phyloP scores from a whole-genome alignment of 371 early-diverging fungal species.

The Rhizomucor miehei region DNA sequence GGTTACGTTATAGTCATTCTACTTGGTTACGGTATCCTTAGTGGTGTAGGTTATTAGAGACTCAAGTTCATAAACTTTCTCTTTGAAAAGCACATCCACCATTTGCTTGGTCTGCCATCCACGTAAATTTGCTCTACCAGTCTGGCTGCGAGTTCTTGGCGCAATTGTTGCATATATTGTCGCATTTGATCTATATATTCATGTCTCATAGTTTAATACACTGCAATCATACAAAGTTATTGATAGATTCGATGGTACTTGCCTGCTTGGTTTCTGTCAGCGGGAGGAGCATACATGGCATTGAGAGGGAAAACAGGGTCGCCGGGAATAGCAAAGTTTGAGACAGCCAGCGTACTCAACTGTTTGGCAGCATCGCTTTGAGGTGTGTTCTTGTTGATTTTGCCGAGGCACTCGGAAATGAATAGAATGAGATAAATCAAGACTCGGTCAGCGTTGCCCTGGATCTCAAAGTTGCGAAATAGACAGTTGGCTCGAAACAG shows the following conservation, averaged over 20 bases:
- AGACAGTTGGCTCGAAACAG: constrained; percentile 95
- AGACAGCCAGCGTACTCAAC: constrained; percentile 81
- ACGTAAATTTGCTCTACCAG: constrained; percentile 78
- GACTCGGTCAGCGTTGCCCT: constrained; percentile 89
- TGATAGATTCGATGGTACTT: constrained; percentile 6
- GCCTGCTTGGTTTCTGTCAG: constrained; percentile 77
- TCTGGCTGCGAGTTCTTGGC: constrained; percentile 83
- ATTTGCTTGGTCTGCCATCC: constrained; percentile 86
- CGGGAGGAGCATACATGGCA: constrained; percentile 79
- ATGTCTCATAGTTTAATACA: background rate
- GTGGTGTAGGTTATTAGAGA: constrained; percentile 19
- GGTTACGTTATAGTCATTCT: constrained; percentile 33
- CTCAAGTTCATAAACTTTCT: constrained; percentile 94
- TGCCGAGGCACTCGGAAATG: constrained; percentile 83
- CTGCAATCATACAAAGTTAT: background rate
- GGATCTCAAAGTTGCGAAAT: constrained; percentile 98
- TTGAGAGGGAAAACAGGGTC: constrained; percentile 91
- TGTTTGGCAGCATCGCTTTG: constrained; percentile 73
- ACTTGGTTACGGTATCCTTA: constrained; percentile 17
- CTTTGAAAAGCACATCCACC: constrained; percentile 98
- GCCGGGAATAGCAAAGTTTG: constrained; percentile 90
- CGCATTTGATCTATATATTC: constrained; percentile 68
- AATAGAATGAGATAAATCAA: constrained; percentile 92
- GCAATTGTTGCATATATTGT: constrained; percentile 85
- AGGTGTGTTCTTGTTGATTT: constrained; percentile 60